Percentiles rank a stretch among this genome's conserved stretches.
Conservation (phyloP, 805 yeast species). For the Aciculoconidium aculeatum region DNA sequence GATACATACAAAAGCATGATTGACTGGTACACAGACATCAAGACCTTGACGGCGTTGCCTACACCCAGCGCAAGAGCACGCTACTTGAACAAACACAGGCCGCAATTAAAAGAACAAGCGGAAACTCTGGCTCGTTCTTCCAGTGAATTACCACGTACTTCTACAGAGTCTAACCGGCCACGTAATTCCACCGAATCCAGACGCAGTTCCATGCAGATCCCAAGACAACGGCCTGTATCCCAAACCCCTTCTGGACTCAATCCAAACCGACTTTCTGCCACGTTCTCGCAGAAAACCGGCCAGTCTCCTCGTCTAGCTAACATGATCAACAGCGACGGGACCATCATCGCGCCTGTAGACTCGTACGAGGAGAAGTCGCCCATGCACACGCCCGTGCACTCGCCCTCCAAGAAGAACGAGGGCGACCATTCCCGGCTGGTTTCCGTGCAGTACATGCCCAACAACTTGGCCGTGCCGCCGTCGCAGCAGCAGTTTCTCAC, state of each 20-base stretch:
- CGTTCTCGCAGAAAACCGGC: constrained; percentile 30
- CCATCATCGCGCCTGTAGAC: constrained; percentile 37
- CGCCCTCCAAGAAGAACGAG: constrained; percentile 1
- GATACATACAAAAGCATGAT: constrained; percentile 75
- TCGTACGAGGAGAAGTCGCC: constrained; percentile 10
- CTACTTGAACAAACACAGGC: constrained; percentile 22
- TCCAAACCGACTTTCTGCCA: constrained; percentile 29
- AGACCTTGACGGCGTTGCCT: constrained; percentile 56
- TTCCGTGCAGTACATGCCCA: constrained; percentile 2
- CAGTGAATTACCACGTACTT: constrained; percentile 12
- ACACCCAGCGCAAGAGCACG: constrained; percentile 56
- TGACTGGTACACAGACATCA: constrained; percentile 78
- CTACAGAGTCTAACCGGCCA: constrained; percentile 2
- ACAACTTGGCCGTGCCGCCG: constrained; percentile 1
- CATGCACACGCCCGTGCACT: constrained; percentile 1
- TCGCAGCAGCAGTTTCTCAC: constrained; percentile 12
- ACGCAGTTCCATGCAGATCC: constrained; percentile 2
- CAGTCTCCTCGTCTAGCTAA: constrained; percentile 34
- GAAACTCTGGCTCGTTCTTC: constrained; percentile 15
- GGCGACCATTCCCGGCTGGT: constrained; percentile 1
- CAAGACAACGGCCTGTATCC: constrained; percentile 17
- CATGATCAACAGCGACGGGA: constrained; percentile 42
- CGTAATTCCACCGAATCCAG: constrained; percentile 1
- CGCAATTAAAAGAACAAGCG: constrained; percentile 6
- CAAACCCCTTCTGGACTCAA: constrained; percentile 17